phyloP scores from a whole-genome alignment of 768 basidiomycete species.

The Mycena kentingensis region DNA sequence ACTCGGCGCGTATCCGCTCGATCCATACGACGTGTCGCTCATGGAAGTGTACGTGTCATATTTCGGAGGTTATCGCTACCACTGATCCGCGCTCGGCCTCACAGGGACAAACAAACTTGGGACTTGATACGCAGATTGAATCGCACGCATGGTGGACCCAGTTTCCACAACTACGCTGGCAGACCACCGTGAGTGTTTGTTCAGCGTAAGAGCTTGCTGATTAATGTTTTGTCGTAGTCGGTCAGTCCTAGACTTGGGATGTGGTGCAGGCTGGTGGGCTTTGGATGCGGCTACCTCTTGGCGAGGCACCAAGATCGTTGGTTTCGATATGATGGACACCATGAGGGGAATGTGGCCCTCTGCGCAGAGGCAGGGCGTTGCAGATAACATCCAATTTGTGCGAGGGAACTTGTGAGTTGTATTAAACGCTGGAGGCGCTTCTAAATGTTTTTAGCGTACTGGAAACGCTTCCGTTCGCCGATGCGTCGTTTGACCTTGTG shows the following conservation, averaged over 20 bases:
- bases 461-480: slow-evolving; percentile 48
- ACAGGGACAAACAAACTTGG: slow-evolving; percentile 46
- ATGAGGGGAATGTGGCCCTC: slow-evolving; percentile 20
- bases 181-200: too few species aligned
- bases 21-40: slow-evolving; percentile 25
- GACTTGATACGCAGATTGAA: slow-evolving; percentile 42
- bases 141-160: slow-evolving; percentile 26
- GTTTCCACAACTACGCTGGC: slow-evolving; percentile 26
- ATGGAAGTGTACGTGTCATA: slow-evolving; percentile 21
- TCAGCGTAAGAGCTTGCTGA: too few species aligned
- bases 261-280: slow-evolving; percentile 55
- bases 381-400: slow-evolving; percentile 26
- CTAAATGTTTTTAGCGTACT: slow-evolving; percentile 34
- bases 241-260: slow-evolving; percentile 56
- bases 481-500: slow-evolving; percentile 54
- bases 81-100: neutral
- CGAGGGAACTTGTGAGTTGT: slow-evolving; percentile 26
- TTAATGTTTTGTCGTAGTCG: too few species aligned
- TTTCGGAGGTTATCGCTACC: neutral
- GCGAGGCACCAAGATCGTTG: slow-evolving; percentile 47
- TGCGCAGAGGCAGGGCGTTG: slow-evolving; percentile 21
- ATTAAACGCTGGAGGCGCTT: neutral
- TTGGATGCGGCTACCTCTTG: slow-evolving; percentile 49
- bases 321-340: slow-evolving; percentile 28
- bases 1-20: slow-evolving; percentile 26